Evolutionary conservation across 2,329 filamentous ascomycete species (phyloP).

Genomic region (Diaporthe vexans): DNA sequence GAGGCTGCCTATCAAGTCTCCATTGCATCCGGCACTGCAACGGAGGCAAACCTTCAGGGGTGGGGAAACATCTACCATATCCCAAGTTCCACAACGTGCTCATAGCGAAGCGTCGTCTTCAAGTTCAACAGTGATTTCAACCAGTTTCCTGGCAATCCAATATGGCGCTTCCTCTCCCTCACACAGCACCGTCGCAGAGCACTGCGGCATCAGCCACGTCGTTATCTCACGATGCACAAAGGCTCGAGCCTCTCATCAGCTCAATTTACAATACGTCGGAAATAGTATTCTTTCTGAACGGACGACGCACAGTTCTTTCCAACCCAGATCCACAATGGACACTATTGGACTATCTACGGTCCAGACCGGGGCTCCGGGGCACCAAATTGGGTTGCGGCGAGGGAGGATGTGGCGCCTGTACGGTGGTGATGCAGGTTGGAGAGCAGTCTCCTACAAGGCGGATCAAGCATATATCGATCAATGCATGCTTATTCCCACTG

Average conservation of each 20-base stretch:
- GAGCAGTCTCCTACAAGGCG: slow-evolving; percentile 87
- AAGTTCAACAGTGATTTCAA: background rate
- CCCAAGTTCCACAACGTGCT: background rate
- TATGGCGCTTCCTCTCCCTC: slow-evolving; percentile 10
- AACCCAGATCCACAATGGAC: slow-evolving; percentile 35
- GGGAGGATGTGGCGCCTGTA: slow-evolving; percentile 96
- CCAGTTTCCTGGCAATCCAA: background rate
- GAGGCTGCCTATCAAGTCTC: slow-evolving; percentile 30
- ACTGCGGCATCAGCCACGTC: background rate
- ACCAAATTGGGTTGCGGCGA: slow-evolving; percentile 81
- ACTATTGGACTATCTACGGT: slow-evolving; percentile 27
- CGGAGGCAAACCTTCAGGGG: slow-evolving; percentile 12
- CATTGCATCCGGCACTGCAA: slow-evolving; percentile 22
- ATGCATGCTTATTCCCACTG: slow-evolving; percentile 93
- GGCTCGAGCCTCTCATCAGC: slow-evolving; percentile 2
- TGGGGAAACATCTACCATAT: slow-evolving; percentile 2
- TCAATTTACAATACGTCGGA: background rate
- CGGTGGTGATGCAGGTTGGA: slow-evolving; percentile 86
- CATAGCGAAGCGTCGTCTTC: background rate
- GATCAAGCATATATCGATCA: slow-evolving; percentile 96
- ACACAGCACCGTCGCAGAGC: background rate
- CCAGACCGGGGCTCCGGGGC: slow-evolving; percentile 14
- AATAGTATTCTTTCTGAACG: slow-evolving; percentile 19
- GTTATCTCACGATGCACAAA: slow-evolving; percentile 1
- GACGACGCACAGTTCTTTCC: slow-evolving; percentile 11